Evolutionary conservation across 306 rosid genomes (phyloP), one percentile per base, ranked within the genome.

Genomic region (Gynostemma pentaphyllum): DNA sequence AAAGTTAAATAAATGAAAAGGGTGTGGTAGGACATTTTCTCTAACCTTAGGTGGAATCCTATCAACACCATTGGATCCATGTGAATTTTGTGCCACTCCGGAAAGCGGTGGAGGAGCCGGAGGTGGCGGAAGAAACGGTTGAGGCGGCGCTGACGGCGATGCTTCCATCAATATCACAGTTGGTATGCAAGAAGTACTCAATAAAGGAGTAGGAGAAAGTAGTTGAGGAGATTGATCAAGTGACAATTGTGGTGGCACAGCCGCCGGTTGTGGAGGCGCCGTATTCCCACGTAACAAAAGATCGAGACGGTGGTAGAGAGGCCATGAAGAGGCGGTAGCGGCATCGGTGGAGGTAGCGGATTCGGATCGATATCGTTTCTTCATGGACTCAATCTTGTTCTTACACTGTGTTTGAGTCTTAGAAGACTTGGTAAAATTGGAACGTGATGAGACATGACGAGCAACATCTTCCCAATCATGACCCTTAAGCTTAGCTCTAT

Each of bases 311-410:
- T 89, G 74, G 60, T 86, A 88, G 7, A 88, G 72, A 7, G 99
- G 99, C 99, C 96, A 92, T 16, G 96, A 81, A 0, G 94, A 82
- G 0, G 76, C 65, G 0, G 15, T 30, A 8, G 55, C 30, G 34
- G 57, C 19, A 18, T 51, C 57, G 14, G 27, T 36, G 11, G 46
- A 82, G 1, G 85, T 60, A 12, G 97, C 83, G 0, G 99, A 84
- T 62, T 88, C 97, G 1, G 89, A 83, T 10, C 97, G 80, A 69
- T 86, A 94, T 46, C 94, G 37, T 71, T 94, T 94, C 84, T 94
- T 94, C 99, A 94, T 94, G 8, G 99, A 94, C 76, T 94, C 99
- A 4, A 94, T 88, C 85, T 94, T 94, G 79, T 94, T 94, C 87
- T 94, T 88, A 73, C 99, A 94, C 83, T 94, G 99, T 0, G 99